phyloP scores from a whole-genome alignment of 805 yeast species.

The Starmerella geochares region DNA sequence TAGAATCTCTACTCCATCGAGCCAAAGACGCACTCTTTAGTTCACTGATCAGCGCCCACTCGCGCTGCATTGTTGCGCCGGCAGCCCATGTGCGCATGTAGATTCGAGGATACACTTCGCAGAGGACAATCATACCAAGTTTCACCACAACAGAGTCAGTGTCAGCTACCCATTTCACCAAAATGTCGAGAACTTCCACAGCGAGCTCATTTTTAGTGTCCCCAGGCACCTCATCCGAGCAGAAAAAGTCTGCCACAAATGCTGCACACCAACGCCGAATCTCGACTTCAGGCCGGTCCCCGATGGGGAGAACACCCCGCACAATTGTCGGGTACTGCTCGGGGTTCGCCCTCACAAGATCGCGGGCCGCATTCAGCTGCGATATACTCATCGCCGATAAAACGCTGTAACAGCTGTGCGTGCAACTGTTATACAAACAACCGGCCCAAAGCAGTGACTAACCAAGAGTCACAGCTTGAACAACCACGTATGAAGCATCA shows the following conservation, averaged over 20 bases:
- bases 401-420: not conserved
- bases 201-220: constrained; percentile 26
- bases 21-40: constrained; percentile 52
- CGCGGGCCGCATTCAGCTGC: constrained; percentile 33
- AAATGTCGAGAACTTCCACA: constrained; percentile 26
- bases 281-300: constrained; percentile 29
- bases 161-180: constrained; percentile 27
- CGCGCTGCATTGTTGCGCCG: constrained; percentile 34
- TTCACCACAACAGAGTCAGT: constrained; percentile 28
- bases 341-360: constrained; percentile 31
- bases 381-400: constrained; percentile 21
- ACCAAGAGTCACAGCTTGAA: not conserved
- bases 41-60: constrained; percentile 48
- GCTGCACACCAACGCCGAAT: constrained; percentile 33
- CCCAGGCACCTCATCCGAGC: constrained; percentile 25
- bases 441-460: not conserved
- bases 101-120: constrained; percentile 40
- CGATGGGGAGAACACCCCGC: constrained; percentile 32
- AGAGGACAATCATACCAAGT: constrained; percentile 35
- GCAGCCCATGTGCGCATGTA: constrained; percentile 30
- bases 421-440: not conserved
- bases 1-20: constrained; percentile 40
- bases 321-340: constrained; percentile 32
- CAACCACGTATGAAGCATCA: no score
- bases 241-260: constrained; percentile 33